A percentile compares a stretch with the other conserved stretches of the same genome.
Evolutionary conservation across 192 early-diverging fungal genomes (phyloP).

Genomic region (Jimgerdemannia flammicorona): DNA sequence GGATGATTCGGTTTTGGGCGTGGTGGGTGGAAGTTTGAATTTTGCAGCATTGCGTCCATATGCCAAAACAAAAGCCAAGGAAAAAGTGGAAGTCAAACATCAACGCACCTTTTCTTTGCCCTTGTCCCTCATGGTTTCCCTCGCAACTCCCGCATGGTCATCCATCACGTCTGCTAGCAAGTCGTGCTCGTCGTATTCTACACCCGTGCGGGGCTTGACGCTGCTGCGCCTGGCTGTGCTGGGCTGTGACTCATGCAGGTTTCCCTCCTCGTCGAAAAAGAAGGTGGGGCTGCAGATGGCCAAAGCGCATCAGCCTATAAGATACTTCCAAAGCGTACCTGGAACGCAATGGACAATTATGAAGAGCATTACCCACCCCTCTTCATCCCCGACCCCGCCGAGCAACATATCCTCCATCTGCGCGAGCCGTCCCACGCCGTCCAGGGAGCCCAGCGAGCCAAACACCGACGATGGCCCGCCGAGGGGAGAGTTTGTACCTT

Average conservation of each 20-base stretch:
- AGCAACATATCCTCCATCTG: slow-evolving; percentile 5
- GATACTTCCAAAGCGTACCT: background rate
- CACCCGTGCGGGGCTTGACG: background rate
- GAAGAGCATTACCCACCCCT: background rate
- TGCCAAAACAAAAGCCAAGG: too few species aligned
- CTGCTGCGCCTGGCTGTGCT: background rate
- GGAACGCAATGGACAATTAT: background rate
- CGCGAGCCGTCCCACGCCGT: background rate
- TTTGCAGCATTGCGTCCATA: too few species aligned
- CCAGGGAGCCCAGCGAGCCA: background rate
- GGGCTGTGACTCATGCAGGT: background rate
- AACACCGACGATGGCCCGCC: background rate
- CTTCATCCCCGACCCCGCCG: background rate
- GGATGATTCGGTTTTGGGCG: too few species aligned
- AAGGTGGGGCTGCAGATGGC: background rate
- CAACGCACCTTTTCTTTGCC: background rate
- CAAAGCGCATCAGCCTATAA: background rate
- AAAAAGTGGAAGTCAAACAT: background rate
- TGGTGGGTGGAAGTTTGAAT: too few species aligned
- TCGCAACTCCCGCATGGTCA: background rate
- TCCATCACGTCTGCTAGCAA: background rate
- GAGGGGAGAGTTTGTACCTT: background rate
- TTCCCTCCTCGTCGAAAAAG: slow-evolving; percentile 1
- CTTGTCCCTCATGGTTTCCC: background rate
- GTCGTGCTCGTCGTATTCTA: background rate